Evolutionary conservation across 2,329 filamentous ascomycete species (phyloP), one percentile per base, ranked within the genome.

Genomic region (Cadophora sp.): DNA sequence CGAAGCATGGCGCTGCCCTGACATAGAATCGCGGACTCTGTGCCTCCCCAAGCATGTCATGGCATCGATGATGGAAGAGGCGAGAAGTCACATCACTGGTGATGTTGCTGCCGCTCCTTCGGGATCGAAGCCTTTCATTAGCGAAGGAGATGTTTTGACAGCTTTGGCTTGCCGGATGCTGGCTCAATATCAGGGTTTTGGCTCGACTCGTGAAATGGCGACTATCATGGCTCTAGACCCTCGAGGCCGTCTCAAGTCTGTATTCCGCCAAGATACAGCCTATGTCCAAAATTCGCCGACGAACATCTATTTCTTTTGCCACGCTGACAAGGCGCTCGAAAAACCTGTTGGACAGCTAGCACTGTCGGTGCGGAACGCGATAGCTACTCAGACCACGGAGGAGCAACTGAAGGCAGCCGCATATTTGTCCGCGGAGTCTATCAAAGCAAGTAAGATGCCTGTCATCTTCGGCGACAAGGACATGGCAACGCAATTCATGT

Each of bases 221-320:
- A 59, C 31, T n/a, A 59, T 59, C 55, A 59, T 59, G 29, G 55
- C 55, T 16, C 11, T 59, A 4, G 55, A 59, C 55, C 55, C 55
- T 59, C 55, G 55, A 37, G 31, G 55, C 14, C 55, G 55, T 22
- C 9, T 31, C 29, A 59, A 59, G 29, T 59, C 55, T 5, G 55
- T 59, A 6, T 59, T 59, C 19, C 55, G 55, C 12, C n/a, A 34
- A 34, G 55, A 59, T 40, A 31, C 55, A 22, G 55, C 55, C 37
- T 59, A 59, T 59, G 55, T 59, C 4, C 55, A 59, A 40, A 59
- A 59, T n/a, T 34, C 55, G 14, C 55, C 55, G 5, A 59, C 55
- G 8, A 59, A 59, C 31, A 24, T 59, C 12, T 59, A n/a, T 29
- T 34, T 59, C 55, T 59, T 59, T 40, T 59, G 55, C 27, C 55